Percentiles rank a stretch among this genome's conserved stretches.
These are phyloP conservation scores for Peziza echinospora DNA, from an alignment of 495 filamentous ascomycete species.

Conservation along the genomic window DNA sequence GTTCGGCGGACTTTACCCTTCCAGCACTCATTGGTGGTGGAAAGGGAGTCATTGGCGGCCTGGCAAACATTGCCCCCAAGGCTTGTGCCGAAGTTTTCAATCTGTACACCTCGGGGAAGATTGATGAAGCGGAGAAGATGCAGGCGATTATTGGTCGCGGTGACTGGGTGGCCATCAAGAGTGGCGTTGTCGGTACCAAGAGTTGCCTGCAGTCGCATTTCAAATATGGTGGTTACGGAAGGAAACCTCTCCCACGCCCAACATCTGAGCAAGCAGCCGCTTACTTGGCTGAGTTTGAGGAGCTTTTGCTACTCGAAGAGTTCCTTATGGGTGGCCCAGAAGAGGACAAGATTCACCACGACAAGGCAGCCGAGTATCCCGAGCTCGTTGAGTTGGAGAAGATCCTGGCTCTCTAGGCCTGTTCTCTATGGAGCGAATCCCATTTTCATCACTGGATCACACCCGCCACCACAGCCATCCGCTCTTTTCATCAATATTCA, in stretches of 20 bases:
- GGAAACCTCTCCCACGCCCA: constrained; percentile 56
- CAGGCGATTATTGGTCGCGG: constrained; percentile 62
- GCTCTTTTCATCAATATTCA: too few species aligned
- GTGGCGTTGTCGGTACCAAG: constrained; percentile 75
- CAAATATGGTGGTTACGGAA: constrained; percentile 57
- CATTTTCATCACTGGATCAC: too few species aligned
- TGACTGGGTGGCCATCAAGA: constrained; percentile 74
- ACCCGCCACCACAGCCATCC: too few species aligned
- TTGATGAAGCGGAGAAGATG: constrained; percentile 48
- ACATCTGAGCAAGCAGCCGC: constrained; percentile 34
- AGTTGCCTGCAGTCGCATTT: constrained; percentile 46
- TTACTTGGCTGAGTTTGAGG: constrained; percentile 50
- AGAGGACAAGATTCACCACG: constrained; percentile 13
- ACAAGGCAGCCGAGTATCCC: constrained; percentile 13
- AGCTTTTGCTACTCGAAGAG: constrained; percentile 50
- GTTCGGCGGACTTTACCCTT: constrained; percentile 76
- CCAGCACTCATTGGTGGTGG: constrained; percentile 71
- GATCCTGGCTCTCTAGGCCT: constrained; percentile 1
- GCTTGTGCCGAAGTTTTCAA: constrained; percentile 50
- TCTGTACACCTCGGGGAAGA: constrained; percentile 47
- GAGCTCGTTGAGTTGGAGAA: constrained; percentile 17
- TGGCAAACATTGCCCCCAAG: constrained; percentile 65
- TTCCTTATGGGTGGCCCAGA: constrained; percentile 19
- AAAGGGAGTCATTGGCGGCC: constrained; percentile 63
- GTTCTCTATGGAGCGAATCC: too few species aligned